Conservation (phyloP, 2,329 filamentous ascomycete genomes). For the Fusarium mundagurra region DNA sequence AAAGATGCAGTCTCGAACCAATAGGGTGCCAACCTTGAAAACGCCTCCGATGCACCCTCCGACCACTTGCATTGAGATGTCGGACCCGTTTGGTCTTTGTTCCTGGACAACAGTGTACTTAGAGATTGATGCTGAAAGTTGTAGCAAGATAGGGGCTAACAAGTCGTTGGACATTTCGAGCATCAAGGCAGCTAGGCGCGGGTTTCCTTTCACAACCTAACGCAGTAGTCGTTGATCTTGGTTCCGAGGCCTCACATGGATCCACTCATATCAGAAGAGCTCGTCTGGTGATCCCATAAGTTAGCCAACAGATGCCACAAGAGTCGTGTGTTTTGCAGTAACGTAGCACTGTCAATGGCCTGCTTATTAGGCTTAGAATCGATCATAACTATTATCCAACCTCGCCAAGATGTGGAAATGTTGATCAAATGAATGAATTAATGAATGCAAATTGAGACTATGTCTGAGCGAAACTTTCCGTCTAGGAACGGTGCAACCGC, state of each 20-base stretch:
- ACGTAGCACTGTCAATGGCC: neutral
- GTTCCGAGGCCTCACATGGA: neutral
- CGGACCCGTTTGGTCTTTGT: conserved; percentile 21
- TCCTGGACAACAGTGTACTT: conserved; percentile 1
- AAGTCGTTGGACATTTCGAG: neutral
- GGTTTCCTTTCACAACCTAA: neutral
- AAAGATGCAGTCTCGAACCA: conserved; percentile 11
- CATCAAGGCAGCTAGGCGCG: too few relatives aligned
- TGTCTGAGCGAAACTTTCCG: neutral
- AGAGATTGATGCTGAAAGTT: neutral
- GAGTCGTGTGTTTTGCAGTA: neutral
- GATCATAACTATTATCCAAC: neutral
- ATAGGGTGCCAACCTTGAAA: conserved; percentile 13
- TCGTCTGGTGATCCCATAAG: neutral
- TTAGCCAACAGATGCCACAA: neutral
- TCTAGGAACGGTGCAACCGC: conserved; percentile 1
- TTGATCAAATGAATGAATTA: neutral
- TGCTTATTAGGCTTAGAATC: conserved; percentile 1
- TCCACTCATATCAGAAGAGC: neutral
- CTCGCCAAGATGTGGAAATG: neutral
- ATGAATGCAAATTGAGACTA: neutral
- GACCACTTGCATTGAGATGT: conserved; percentile 7
- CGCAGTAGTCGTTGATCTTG: neutral
- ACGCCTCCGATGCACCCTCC: conserved; percentile 19
- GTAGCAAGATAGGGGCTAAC: neutral